Base-by-base conservation (phyloP, 805 yeast species). In the Kodamaea neixiangensis region DNA sequence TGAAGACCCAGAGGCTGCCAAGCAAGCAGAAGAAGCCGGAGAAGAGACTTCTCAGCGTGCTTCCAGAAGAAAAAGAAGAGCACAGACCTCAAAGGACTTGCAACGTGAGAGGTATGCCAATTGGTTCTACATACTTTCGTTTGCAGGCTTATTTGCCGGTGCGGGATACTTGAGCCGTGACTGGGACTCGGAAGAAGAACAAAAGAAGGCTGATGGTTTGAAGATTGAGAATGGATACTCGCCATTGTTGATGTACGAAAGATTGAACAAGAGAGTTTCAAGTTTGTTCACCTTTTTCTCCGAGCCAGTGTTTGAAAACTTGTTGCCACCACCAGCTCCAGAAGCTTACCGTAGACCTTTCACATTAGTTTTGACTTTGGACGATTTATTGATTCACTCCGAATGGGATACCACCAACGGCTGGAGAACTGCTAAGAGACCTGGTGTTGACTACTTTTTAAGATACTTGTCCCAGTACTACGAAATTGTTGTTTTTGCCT, bases 351-450 rank as follows among this genome's bases (percentile, higher is more conserved):
- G 91, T 66, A 86, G 96, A 64, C 97, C 98, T 31, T 72, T 88
- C 65, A 94, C 99, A 2, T 76, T 94, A 57, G 97, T 94, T 6
- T 69, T 94, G 60, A 85, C 89, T 25, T 79, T 94, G 62, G 99
- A 94, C 61, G 99, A 94, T 63, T 74, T 94, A 53, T 79, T 94
- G 64, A 82, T 93, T 51, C 97, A 94, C 68, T 85, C 96, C 37
- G 89, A 87, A 55, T 94, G 99, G 99, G 81, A 89, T 51, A 82
- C 89, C 58, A 83, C 89, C 69, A 79, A 83, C 65, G 99, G 99
- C 49, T 94, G 99, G 99, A 86, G 94, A 74, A 93, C 97, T 13
- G 98, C 97, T 25, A 94, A 94, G 78, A 89, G 99, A 76, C 98
- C 99, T 31, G 99, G 99, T 55, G 85, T 90, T 54, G 99, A 96